Percentiles rank a stretch among this genome's conserved stretches.
phyloP scores from a whole-genome alignment of 768 basidiomycete species.

The Serpula lacrymans region DNA sequence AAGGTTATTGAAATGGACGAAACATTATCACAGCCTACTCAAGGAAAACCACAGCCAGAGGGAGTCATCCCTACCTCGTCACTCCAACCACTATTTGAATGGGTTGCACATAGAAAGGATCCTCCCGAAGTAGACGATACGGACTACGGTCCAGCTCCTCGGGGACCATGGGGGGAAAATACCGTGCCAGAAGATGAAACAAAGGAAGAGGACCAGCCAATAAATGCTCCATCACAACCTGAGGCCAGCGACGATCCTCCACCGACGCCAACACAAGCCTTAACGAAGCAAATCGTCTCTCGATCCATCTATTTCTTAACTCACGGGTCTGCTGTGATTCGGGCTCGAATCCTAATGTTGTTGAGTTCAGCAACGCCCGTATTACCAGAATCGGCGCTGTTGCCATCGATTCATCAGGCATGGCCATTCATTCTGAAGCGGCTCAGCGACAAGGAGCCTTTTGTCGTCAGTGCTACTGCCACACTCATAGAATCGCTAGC shows the following conservation, averaged over 20 bases:
- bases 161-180: constrained; percentile 49
- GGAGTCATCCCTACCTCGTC: constrained; percentile 25
- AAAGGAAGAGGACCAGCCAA: constrained; percentile 14
- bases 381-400: constrained; percentile 65
- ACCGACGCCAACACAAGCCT: constrained; percentile 65
- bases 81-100: constrained; percentile 56
- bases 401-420: constrained; percentile 81
- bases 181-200: constrained; percentile 20
- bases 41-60: constrained; percentile 13
- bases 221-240: constrained; percentile 11
- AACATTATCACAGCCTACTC: constrained; percentile 19
- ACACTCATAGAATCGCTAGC: constrained; percentile 70
- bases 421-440: constrained; percentile 96
- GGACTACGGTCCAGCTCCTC: constrained; percentile 61
- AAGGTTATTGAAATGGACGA: constrained; percentile 66
- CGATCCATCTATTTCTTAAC: constrained; percentile 90
- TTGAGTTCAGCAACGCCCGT: constrained; percentile 73
- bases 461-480: constrained; percentile 77
- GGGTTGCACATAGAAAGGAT: constrained; percentile 53
- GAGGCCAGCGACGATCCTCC: constrained; percentile 37
- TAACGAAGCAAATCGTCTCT: constrained; percentile 82
- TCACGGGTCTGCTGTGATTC: constrained; percentile 82
- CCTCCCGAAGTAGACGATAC: constrained; percentile 36
- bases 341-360: constrained; percentile 76
- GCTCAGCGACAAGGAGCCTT: constrained; percentile 67